Evolutionary conservation across 306 rosid species (phyloP).

Genomic region (Lathyrus oleraceus): DNA sequence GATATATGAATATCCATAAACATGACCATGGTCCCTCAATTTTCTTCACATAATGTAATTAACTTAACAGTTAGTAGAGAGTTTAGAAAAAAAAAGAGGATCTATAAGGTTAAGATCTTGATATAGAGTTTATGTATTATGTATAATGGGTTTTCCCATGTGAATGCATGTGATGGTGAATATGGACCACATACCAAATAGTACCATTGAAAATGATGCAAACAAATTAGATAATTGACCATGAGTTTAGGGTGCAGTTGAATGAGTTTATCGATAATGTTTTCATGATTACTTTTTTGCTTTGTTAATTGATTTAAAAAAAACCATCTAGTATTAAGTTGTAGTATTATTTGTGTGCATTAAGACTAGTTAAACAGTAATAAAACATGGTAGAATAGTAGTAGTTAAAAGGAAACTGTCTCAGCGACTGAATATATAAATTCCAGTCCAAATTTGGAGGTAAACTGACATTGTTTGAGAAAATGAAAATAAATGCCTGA

Average conservation of each 20-base stretch:
- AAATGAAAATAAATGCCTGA: no score
- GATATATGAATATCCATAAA: not conserved
- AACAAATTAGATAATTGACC: not conserved
- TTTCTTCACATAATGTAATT: not conserved
- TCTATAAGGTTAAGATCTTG: not conserved
- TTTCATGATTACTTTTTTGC: not conserved
- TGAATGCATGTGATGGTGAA: slow-evolving; percentile 27
- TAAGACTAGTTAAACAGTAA: no score
- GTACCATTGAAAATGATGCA: not conserved
- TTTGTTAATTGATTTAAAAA: not conserved
- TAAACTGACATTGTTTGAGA: no score
- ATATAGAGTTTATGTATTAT: not conserved
- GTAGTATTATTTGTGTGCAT: no score
- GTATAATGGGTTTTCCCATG: slow-evolving; percentile 6
- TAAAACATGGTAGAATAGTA: no score
- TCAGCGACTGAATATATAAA: no score
- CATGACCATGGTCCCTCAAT: not conserved
- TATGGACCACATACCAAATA: slow-evolving; percentile 15
- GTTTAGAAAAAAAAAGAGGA: not conserved
- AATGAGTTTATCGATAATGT: not conserved
- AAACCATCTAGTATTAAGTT: not conserved
- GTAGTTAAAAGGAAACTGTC: no score
- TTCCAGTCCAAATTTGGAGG: no score
- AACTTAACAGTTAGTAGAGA: not conserved
- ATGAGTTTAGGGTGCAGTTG: not conserved